Evolutionary conservation across 257 asterid species (phyloP), one percentile per base, ranked within the genome.

Genomic region (Nicotiana paniculata): DNA sequence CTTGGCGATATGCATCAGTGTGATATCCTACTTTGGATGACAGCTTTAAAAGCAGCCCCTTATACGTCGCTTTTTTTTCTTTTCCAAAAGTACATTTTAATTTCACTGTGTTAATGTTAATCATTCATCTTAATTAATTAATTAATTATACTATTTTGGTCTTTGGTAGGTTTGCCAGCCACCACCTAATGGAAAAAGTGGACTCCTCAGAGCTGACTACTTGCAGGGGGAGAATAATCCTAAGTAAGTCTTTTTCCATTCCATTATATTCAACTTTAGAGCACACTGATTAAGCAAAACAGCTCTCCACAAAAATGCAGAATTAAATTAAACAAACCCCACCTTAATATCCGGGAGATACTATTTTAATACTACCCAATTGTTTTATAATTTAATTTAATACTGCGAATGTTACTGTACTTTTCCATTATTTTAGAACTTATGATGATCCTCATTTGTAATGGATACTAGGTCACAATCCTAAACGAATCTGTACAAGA

Each of bases 141-240:
- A 82, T 11, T 68, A 53, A 82, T 81, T 76, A 74, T 9, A 43
- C n/a, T 70, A 11, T 55, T 77, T 83, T 87, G 74, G 84, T 79
- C 58, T 66, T 81, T 83, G 83, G 76, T 84, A 95, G 98, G 96
- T 90, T 48, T 92, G 98, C 83, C 91, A 89, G 88, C 96, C 96
- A n/a, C 97, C 97, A 78, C 91, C 94, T 18, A 92, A 84, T 9
- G 97, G 98, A 6, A 92, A 93, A 90, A 95, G 97, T 82, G 98
- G 97, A 85, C 96, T 93, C 76, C 97, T 93, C 26, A 81, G 97
- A 82, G 93, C 93, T 58, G 97, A 92, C 77, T 83, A 5, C 65
- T 86, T 88, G 83, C 93, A 90, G 85, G 95, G 92, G 84, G 95
- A 91, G 64, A 87, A 92, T 79, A 90, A 87, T 81, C 96, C 95